A percentile compares a stretch with the other conserved stretches of the same genome.
Evolutionary conservation across 176 grass and related monocot species (phyloP).

Genomic region (Hordeum marinum): DNA sequence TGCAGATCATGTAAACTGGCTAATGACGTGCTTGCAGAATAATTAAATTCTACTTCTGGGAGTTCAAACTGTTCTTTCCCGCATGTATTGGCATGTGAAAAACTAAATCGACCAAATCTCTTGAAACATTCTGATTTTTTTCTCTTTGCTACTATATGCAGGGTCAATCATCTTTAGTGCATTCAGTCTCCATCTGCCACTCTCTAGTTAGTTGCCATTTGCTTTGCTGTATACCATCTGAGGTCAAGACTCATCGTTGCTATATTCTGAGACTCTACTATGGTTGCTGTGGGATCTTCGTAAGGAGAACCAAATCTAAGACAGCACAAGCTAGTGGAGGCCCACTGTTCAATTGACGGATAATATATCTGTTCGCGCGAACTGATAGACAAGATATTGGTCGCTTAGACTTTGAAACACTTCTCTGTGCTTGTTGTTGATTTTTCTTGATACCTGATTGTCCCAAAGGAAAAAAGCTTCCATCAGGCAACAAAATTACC

Average conservation of each 20-base stretch:
- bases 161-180: slow-evolving; percentile 47
- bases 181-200: slow-evolving; percentile 16
- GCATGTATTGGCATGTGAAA: not conserved
- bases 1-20: slow-evolving; percentile 31
- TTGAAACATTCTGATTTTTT: slow-evolving; percentile 20
- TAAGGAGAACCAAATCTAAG: slow-evolving; percentile 19
- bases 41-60: slow-evolving; percentile 17
- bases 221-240: slow-evolving; percentile 33
- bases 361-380: not conserved
- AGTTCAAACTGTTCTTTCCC: not conserved
- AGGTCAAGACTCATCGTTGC: slow-evolving; percentile 26
- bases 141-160: slow-evolving; percentile 11
- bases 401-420: slow-evolving; percentile 17
- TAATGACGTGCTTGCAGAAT: slow-evolving; percentile 2
- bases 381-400: slow-evolving; percentile 18
- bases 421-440: not conserved
- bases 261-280: slow-evolving; percentile 19
- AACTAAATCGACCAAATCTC: not conserved
- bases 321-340: not conserved
- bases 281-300: slow-evolving; percentile 7
- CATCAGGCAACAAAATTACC: not conserved
- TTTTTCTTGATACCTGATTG: slow-evolving; percentile 7
- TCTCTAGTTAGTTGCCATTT: slow-evolving; percentile 37
- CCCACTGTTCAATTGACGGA: not conserved
- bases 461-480: slow-evolving; percentile 14